Evolutionary conservation across 257 asterid species (phyloP), one percentile per base, ranked within the genome.

Genomic region (Lycium ferocissimum): DNA sequence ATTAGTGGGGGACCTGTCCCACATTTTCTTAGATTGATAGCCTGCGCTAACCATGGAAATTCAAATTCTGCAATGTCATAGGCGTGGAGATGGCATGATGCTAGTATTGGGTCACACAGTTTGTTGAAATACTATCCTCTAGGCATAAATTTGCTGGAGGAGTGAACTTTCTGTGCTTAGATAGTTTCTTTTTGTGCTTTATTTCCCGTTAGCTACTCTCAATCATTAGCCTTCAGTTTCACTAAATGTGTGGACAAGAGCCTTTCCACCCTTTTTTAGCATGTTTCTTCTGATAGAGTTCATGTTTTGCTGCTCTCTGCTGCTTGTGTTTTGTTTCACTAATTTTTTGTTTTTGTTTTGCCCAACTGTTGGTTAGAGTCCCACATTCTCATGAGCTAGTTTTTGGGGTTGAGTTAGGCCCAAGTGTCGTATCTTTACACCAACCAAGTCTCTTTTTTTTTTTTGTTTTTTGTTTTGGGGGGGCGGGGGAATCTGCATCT

Each of bases 81-180:
- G 4, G 5, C 33, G 33, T 26, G 33, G 33, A 26, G 33, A 26
- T 26, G 33, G 33, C 33, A 26, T 26, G 33, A 26, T 26, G 33
- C 33, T 26, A 26, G 33, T 26, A 26, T 26, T 26, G 33, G 33
- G 33, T 26, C 33, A 26, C 33, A 67, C 12, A 10, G 72, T 33
- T 33, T 66, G 0, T 26, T 66, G 72, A 66, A 66, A 66, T 33
- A 66, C 72, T 5, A 26, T 66, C 45, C 12, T 66, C 35, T 66
- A 40, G 45, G 45, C 72, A 2, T 66, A 33, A 6, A 66, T 66
- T 66, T 66, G 35, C 56, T 71, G 35, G 9, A 43, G 79, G 38
- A 72, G 80, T n/a, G 54, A 73, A 73, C 40, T 73, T 73, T 73
- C 9, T 73, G 5, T 72, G 18, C 80, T 11, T 33, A 45, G 18